Evolutionary conservation across 306 rosid genomes (phyloP), one percentile per base, ranked within the genome.

Genomic region (Canavalia ensiformis): DNA sequence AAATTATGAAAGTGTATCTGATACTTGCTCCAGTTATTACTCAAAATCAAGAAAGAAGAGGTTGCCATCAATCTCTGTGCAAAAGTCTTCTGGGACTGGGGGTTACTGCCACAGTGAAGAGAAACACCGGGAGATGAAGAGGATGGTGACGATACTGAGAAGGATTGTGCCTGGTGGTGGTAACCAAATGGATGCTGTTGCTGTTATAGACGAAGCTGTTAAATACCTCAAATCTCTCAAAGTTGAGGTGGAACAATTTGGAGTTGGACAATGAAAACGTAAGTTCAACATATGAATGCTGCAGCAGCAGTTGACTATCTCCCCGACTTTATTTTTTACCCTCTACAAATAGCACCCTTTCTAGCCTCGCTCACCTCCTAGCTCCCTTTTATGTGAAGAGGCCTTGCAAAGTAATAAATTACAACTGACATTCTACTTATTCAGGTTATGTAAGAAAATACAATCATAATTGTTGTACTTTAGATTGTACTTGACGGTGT

Each of bases 201-300:
- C 90, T 3, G 95, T 95, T 73, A 80, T 95, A 11, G 97, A 95
- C 39, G 98, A 91, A 88, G 97, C 98, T 66, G 97, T 92, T 49
- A 89, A 86, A 69, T 95, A 95, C 88, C 91, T 95, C 60, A 92
- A 95, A 89, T 89, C 98, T 73, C 97, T 95, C 55, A 95, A 95
- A 81, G 97, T 88, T 37, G 97, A 95, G 81, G 91, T 93, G 66
- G 94, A 91, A 84, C 87, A 88, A 75, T 89, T 87, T 3, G 97
- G 97, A 28, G 84, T 87, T 65, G 85, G 75, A 74, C 88, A 80
- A 18, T 89, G 74, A 81, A 77, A 58, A 68, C 77, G 33, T 64
- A 68, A 81, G 81, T 72, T 68, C 77, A 65, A 80, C 80, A 30
- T 50, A 1, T 69, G 6, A 55, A 50, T 67, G 31, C 68, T 62